Conservation (phyloP, 2,329 filamentous ascomycete genomes). For the Alternaria atra region DNA sequence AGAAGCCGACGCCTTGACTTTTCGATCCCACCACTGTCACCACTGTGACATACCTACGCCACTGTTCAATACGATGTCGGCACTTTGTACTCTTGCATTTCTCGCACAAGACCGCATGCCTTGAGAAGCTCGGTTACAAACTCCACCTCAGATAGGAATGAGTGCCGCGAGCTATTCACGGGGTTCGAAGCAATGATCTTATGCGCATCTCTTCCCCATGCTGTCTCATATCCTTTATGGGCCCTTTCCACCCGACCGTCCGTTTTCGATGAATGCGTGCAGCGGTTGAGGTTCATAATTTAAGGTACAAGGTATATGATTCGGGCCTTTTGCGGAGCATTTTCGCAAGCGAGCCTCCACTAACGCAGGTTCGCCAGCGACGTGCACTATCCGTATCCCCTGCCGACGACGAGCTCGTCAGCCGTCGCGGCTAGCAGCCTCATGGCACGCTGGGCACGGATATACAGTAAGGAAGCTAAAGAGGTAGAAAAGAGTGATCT, state of each 20-base stretch:
- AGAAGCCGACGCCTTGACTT: neutral
- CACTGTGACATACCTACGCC: neutral
- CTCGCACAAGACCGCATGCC: neutral
- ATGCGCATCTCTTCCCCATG: neutral
- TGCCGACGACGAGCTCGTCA: conserved; percentile 7
- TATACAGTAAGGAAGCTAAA: conserved; percentile 1
- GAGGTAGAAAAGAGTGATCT: neutral
- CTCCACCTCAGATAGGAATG: neutral
- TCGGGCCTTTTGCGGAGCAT: conserved; percentile 15
- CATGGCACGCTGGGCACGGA: neutral
- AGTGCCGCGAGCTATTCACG: neutral
- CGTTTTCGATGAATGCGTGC: neutral
- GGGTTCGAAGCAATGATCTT: neutral
- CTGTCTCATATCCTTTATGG: neutral
- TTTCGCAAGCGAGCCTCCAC: conserved; percentile 7
- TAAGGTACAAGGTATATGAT: neutral
- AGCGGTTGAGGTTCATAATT: neutral
- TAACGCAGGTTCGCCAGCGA: conserved; percentile 12
- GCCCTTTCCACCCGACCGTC: neutral
- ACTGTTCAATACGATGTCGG: neutral
- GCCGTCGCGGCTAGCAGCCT: neutral
- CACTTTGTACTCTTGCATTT: neutral
- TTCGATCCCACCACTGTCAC: neutral
- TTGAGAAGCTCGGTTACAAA: neutral
- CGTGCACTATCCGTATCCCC: conserved; percentile 2